These are phyloP conservation scores for Termitomyces sp. DNA, from an alignment of 768 basidiomycete species.

Conservation along the genomic window DNA sequence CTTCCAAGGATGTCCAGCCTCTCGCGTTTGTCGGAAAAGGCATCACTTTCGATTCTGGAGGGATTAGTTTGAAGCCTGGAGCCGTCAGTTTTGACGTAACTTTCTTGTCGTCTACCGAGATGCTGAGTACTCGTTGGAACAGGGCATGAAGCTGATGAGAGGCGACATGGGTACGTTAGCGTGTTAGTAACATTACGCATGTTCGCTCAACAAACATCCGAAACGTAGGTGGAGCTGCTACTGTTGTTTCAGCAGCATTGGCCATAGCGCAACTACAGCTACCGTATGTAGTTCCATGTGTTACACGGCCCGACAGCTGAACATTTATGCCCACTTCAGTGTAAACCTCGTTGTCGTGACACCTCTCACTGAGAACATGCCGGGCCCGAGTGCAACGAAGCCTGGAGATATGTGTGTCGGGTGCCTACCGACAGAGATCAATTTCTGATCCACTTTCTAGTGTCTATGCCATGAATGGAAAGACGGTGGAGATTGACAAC, in stretches of 20 bases:
- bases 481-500: slow-evolving; percentile 82
- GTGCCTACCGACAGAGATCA: not conserved
- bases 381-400: slow-evolving; percentile 66
- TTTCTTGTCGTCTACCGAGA: not conserved
- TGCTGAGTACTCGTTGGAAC: not conserved
- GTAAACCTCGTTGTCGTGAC: slow-evolving; percentile 71
- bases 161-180: slow-evolving; percentile 70
- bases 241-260: slow-evolving; percentile 64
- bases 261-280: slow-evolving; percentile 78
- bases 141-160: slow-evolving; percentile 84
- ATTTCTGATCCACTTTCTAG: slow-evolving; percentile 25
- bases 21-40: slow-evolving; percentile 83
- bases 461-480: slow-evolving; percentile 84
- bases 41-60: slow-evolving; percentile 86
- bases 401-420: slow-evolving; percentile 75
- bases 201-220: not conserved
- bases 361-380: slow-evolving; percentile 84
- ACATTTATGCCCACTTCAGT: slow-evolving; percentile 25
- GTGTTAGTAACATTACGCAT: not conserved
- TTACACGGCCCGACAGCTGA: not conserved
- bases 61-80: slow-evolving; percentile 79
- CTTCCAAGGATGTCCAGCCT: slow-evolving; percentile 48
- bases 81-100: slow-evolving; percentile 35
- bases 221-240: slow-evolving; percentile 66
- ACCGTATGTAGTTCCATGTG: slow-evolving; percentile 49